Conservation (phyloP, 306 rosid species). For the Sophora flavescens region DNA sequence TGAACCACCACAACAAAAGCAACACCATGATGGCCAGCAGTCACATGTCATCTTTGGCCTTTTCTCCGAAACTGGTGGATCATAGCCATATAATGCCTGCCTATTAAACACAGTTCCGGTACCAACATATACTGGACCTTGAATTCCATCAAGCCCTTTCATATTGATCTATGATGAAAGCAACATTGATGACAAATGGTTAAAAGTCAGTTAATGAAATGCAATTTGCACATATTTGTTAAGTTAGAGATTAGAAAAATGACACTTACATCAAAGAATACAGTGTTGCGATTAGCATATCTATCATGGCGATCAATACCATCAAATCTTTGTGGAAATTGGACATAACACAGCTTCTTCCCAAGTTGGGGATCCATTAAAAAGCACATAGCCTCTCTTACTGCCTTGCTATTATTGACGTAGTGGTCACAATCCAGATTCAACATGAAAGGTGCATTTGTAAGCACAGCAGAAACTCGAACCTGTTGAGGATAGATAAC, state of each 20-base stretch:
- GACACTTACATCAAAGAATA: slow-evolving; percentile 76
- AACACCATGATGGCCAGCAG: slow-evolving; percentile 73
- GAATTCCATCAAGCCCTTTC: slow-evolving; percentile 67
- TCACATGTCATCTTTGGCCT: slow-evolving; percentile 65
- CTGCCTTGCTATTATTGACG: slow-evolving; percentile 88
- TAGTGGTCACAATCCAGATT: slow-evolving; percentile 93
- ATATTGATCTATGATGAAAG: slow-evolving; percentile 55
- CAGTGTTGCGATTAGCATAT: slow-evolving; percentile 92
- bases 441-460: slow-evolving; percentile 93
- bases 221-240: neutral
- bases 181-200: slow-evolving; percentile 29
- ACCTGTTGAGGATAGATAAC: slow-evolving; percentile 48
- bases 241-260: slow-evolving; percentile 18
- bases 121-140: slow-evolving; percentile 66
- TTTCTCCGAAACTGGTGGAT: slow-evolving; percentile 60
- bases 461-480: slow-evolving; percentile 79
- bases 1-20: slow-evolving; percentile 85
- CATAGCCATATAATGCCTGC: slow-evolving; percentile 63
- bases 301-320: slow-evolving; percentile 94
- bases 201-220: slow-evolving; percentile 1
- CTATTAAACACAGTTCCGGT: slow-evolving; percentile 60
- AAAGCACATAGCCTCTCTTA: slow-evolving; percentile 93
- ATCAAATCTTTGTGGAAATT: slow-evolving; percentile 96
- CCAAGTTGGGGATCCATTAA: slow-evolving; percentile 88
- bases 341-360: slow-evolving; percentile 82